A percentile compares a stretch with the other conserved stretches of the same genome.
Evolutionary conservation across 768 basidiomycete species (phyloP).

Genomic region (Trametes punicea): DNA sequence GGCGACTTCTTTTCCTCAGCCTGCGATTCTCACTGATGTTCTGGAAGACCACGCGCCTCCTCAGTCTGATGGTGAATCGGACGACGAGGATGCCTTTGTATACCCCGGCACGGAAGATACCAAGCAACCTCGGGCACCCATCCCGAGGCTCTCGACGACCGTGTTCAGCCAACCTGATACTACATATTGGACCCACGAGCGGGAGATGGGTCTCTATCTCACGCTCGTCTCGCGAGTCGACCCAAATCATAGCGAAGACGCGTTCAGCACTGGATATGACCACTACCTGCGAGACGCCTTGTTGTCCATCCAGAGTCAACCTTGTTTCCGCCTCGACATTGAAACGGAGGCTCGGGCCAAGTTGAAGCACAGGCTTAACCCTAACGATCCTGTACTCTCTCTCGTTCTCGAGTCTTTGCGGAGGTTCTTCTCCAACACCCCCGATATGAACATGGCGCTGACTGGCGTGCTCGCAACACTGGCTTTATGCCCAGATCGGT

Average conservation of each 20-base stretch:
- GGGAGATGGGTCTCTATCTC: constrained; percentile 80
- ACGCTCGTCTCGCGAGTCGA: constrained; percentile 76
- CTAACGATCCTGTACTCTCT: constrained; percentile 73
- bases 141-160: constrained; percentile 4
- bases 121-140: constrained; percentile 1
- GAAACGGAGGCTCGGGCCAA: constrained; percentile 40
- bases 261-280: constrained; percentile 82
- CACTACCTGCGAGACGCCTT: constrained; percentile 80
- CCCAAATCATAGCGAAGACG: constrained; percentile 62
- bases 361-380: constrained; percentile 71
- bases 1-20: constrained; percentile 75
- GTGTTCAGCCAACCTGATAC: constrained; percentile 61
- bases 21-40: constrained; percentile 35
- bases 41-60: constrained; percentile 16
- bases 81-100: constrained; percentile 50
- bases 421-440: constrained; percentile 79
- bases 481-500: constrained; percentile 82
- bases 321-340: constrained; percentile 48
- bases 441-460: constrained; percentile 85
- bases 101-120: constrained; percentile 42
- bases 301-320: constrained; percentile 60
- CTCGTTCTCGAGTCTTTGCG: constrained; percentile 67
- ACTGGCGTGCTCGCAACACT: constrained; percentile 80
- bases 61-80: constrained; percentile 33
- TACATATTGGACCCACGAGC: constrained; percentile 77